Base-by-base conservation (phyloP, 495 filamentous ascomycete species). In the Penicillium soppii region DNA sequence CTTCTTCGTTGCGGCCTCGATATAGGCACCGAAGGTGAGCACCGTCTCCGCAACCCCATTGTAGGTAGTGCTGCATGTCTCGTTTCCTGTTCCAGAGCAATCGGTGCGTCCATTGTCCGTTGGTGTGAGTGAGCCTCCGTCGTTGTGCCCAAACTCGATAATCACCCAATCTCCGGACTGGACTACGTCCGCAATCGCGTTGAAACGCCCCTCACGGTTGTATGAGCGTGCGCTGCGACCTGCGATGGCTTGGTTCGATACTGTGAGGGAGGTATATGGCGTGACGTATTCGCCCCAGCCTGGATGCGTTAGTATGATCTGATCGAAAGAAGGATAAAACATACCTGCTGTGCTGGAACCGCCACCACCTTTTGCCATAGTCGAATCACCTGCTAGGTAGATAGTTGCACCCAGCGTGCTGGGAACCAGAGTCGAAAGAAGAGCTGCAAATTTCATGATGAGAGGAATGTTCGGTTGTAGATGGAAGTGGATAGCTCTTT, bases 81-180 rank as follows among this genome's bases (percentile, higher is more conserved):
- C 77, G 50, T 53, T 55, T 36, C 77, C 81, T 1, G 70, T 71
- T 22, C 82, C 82, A 1, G 70, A 59, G 53, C 83, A 85, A 57
- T 79, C 80, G 39, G 74, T 79, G 39, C 82, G 79, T 17, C 80
- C 81, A 63, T 86, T 84, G 63, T 86, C 82, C 5, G 47, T 73
- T 13, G 52, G 68, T 7, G 70, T 68, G 4, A 85, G 74, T 5
- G 77, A 81, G 9, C 82, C 81, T 44, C 83, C 82, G 57, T 85
- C 83, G 62, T 86, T 86, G 71, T 86, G 82, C 1, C 83, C 82
- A 51, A 86, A 84, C 55, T 82, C 80, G 57, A 84, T 83, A 38
- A 84, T 67, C 32, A 84, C 80, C 61, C 71, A 80, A 63, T 86
- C 82, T 37, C 76, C 78, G 7, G 69, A 19, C 30, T 73, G 47